These are phyloP conservation scores for Boletellus dicymbophilus DNA, from an alignment of 1,284 basidiomycete species.

Conservation along the genomic window DNA sequence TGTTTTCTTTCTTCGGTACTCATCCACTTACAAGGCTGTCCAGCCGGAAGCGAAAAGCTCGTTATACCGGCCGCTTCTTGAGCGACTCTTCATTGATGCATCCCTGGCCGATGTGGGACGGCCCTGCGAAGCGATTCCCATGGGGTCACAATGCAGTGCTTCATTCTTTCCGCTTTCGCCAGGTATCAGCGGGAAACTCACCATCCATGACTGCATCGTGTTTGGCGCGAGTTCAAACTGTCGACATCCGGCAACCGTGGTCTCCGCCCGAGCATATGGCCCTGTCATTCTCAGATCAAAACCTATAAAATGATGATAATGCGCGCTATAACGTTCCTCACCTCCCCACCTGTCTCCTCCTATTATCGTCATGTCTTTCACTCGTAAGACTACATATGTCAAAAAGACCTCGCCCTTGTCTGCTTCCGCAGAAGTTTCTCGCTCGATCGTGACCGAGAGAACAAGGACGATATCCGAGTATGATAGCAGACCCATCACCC, in stretches of 20 bases:
- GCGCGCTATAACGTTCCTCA: not conserved
- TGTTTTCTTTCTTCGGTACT: not conserved
- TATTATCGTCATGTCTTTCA: constrained; percentile 17
- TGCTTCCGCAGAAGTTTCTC: constrained; percentile 7
- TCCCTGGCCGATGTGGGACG: not conserved
- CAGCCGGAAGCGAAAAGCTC: constrained; percentile 1
- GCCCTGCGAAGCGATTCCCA: not conserved
- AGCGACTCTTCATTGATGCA: not conserved
- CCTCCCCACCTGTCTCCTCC: not conserved
- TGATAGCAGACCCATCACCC: constrained; percentile 21
- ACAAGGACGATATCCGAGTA: constrained; percentile 23
- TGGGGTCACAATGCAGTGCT: constrained; percentile 1
- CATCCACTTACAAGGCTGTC: not conserved
- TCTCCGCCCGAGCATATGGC: not conserved
- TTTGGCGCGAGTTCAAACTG: constrained; percentile 2
- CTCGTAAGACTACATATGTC: constrained; percentile 5
- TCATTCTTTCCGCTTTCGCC: constrained; percentile 14
- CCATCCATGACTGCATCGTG: constrained; percentile 20
- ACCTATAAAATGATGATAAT: constrained; percentile 20
- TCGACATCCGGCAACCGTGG: constrained; percentile 4
- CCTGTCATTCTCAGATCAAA: not conserved
- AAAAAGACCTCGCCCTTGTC: constrained; percentile 12
- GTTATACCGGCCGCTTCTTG: not conserved
- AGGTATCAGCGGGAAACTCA: not conserved
- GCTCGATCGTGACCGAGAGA: constrained; percentile 10